These are phyloP conservation scores for Yamadazyma kitorensis DNA, from an alignment of 805 yeast genomes.

Conservation along the genomic window DNA sequence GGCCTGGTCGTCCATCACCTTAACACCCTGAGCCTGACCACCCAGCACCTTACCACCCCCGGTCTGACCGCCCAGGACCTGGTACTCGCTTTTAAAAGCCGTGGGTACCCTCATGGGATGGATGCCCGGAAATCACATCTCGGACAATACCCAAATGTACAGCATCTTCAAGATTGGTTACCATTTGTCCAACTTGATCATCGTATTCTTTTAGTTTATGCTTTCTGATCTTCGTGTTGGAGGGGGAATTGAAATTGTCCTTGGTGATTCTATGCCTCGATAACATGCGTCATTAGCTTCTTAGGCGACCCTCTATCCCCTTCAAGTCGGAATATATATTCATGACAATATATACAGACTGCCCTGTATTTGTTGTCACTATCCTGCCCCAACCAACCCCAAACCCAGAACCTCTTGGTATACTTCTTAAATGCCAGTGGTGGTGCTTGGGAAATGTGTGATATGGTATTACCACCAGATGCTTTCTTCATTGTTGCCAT, in stretches of 20 bases:
- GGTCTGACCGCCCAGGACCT: too few relatives aligned
- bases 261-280: slow-evolving; percentile 16
- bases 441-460: slow-evolving; percentile 15
- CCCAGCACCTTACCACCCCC: too few relatives aligned
- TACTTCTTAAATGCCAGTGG: slow-evolving; percentile 17
- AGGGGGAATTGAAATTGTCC: slow-evolving; percentile 10
- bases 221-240: slow-evolving; percentile 5
- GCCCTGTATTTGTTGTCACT: slow-evolving; percentile 16
- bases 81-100: too few relatives aligned
- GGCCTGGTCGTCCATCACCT: too few relatives aligned
- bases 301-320: slow-evolving; percentile 18
- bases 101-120: too few relatives aligned
- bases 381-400: slow-evolving; percentile 20
- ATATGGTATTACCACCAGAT: slow-evolving; percentile 14
- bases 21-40: too few relatives aligned
- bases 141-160: slow-evolving; percentile 4
- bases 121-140: too few relatives aligned
- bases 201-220: slow-evolving; percentile 11
- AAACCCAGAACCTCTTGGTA: slow-evolving; percentile 17
- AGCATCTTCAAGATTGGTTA: slow-evolving; percentile 14
- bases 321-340: slow-evolving; percentile 15
- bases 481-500: too few relatives aligned
- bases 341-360: slow-evolving; percentile 15
- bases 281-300: slow-evolving; percentile 16
- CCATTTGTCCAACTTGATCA: slow-evolving; percentile 11